A percentile compares a stretch with the other conserved stretches of the same genome.
Evolutionary conservation across 1,139 yeast genomes (phyloP).

Genomic region (Pichia sp.): DNA sequence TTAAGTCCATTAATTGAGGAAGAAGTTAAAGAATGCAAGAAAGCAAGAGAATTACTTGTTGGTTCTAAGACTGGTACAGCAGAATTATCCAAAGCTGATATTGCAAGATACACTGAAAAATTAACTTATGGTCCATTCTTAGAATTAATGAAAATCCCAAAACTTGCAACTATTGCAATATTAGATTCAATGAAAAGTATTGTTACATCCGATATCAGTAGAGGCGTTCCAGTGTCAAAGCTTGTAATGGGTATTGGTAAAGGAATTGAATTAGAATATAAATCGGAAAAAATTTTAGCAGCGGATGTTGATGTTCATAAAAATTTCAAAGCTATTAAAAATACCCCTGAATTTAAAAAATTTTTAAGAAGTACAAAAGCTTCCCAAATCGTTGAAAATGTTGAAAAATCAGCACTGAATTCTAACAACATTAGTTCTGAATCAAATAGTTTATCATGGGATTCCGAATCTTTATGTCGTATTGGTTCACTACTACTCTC

Average conservation of each 20-base stretch:
- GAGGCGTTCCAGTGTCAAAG: constrained; percentile 81
- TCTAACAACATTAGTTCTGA: constrained; percentile 12
- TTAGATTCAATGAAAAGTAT: constrained; percentile 66
- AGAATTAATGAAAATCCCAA: constrained; percentile 64
- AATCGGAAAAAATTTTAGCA: constrained; percentile 56
- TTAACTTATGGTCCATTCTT: constrained; percentile 76
- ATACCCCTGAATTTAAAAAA: constrained; percentile 40
- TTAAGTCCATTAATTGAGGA: constrained; percentile 63
- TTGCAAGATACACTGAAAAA: constrained; percentile 42
- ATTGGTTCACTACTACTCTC: constrained; percentile 79
- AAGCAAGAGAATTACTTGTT: constrained; percentile 31
- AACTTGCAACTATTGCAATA: constrained; percentile 77
- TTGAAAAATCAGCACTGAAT: constrained; percentile 18
- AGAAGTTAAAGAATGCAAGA: constrained; percentile 50
- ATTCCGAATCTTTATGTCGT: constrained; percentile 62
- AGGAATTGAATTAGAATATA: constrained; percentile 79
- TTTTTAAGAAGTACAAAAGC: constrained; percentile 33
- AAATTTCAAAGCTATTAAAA: constrained; percentile 31
- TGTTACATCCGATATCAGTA: constrained; percentile 70
- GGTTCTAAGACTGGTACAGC: constrained; percentile 1
- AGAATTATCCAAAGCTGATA: constrained; percentile 13
- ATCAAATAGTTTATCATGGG: constrained; percentile 41
- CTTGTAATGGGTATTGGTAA: constrained; percentile 78
- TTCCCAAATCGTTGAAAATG: constrained; percentile 22
- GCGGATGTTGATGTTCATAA: constrained; percentile 47